Conservation (phyloP, 1,284 basidiomycete genomes). For the Moniliella sp. region DNA sequence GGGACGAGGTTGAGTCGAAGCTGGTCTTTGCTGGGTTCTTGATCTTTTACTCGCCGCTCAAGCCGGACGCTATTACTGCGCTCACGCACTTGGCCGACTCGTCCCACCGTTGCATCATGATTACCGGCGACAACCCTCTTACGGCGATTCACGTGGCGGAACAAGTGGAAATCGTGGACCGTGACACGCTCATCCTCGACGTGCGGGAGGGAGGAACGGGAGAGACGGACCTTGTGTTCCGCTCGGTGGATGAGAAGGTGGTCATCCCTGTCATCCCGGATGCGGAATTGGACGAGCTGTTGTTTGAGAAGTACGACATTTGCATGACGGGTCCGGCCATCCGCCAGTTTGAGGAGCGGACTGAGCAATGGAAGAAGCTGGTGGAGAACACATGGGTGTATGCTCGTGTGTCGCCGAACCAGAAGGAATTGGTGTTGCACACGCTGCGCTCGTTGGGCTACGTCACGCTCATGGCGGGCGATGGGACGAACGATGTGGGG, state of each 20-base stretch:
- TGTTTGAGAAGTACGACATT: constrained; percentile 31
- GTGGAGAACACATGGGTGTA: constrained; percentile 31
- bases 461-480: constrained; percentile 32
- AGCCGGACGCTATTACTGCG: constrained; percentile 23
- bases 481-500: constrained; percentile 32
- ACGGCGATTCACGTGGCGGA: constrained; percentile 29
- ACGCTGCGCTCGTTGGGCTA: constrained; percentile 26
- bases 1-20: constrained; percentile 20
- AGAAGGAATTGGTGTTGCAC: constrained; percentile 31
- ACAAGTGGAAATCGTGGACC: constrained; percentile 31
- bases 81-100: constrained; percentile 29
- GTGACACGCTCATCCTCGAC: constrained; percentile 28
- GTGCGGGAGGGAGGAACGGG: constrained; percentile 13
- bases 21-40: constrained; percentile 30
- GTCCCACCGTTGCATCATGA: constrained; percentile 32
- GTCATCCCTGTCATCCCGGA: constrained; percentile 16
- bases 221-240: constrained; percentile 23
- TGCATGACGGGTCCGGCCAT: constrained; percentile 31
- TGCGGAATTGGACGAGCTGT: constrained; percentile 16
- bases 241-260: constrained; percentile 17
- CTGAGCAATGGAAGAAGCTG: constrained; percentile 17
- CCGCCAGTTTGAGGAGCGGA: constrained; percentile 17
- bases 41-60: constrained; percentile 33
- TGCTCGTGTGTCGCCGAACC: constrained; percentile 28
- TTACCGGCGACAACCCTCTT: constrained; percentile 33